Evolutionary conservation across 2,329 filamentous ascomycete species (phyloP).

Genomic region (Alternaria alternata): DNA sequence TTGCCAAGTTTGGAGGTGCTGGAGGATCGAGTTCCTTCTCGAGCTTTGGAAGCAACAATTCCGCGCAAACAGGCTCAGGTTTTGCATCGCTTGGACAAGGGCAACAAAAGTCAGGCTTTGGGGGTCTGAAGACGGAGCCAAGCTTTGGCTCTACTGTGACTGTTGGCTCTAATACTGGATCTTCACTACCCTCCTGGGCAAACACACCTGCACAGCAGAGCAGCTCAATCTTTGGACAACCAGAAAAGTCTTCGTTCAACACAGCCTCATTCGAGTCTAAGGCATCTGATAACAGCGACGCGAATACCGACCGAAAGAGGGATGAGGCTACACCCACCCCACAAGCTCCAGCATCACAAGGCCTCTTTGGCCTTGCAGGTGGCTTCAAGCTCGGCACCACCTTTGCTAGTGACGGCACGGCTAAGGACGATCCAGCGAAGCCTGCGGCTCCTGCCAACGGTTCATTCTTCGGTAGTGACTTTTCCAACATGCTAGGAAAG

Average conservation of each 20-base stretch:
- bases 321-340: constrained; percentile 49
- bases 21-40: constrained; percentile 29
- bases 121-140: constrained; percentile 37
- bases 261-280: constrained; percentile 42
- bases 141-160: constrained; percentile 55
- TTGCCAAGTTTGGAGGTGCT: constrained; percentile 42
- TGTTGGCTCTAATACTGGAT: constrained; percentile 45
- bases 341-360: constrained; percentile 34
- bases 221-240: constrained; percentile 38
- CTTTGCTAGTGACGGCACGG: constrained; percentile 70
- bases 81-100: constrained; percentile 42
- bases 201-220: constrained; percentile 43
- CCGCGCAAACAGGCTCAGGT: constrained; percentile 20
- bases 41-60: constrained; percentile 14
- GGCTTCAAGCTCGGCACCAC: constrained; percentile 73
- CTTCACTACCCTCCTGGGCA: constrained; percentile 44
- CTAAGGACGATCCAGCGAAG: constrained; percentile 67
- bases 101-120: constrained; percentile 42
- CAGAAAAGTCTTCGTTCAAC: constrained; percentile 40
- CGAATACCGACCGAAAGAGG: constrained; percentile 39
- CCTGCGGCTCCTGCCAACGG: constrained; percentile 54
- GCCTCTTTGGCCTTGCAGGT: constrained; percentile 43
- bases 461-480: constrained; percentile 68
- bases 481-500: constrained; percentile 66
- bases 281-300: constrained; percentile 41